Percentiles rank a stretch among this genome's conserved stretches.
Conservation (phyloP, 2,329 filamentous ascomycete genomes). For the Blumeria hordei region DNA sequence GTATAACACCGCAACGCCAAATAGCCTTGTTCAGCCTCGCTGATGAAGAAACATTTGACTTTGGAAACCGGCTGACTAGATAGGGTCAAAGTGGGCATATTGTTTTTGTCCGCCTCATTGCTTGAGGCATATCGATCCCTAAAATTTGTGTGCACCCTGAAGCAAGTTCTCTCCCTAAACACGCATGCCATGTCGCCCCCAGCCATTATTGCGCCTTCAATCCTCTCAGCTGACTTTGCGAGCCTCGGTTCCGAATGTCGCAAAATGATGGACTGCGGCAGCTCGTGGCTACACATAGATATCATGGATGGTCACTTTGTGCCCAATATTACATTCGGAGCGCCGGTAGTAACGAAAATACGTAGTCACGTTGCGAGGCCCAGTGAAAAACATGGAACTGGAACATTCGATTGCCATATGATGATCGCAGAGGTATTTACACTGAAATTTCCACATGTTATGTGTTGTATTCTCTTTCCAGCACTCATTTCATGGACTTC, state of each 20-base stretch:
- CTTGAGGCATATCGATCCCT: too few species aligned
- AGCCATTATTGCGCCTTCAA: constrained; percentile 94
- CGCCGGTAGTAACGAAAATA: constrained; percentile 87
- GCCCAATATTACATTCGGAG: constrained; percentile 91
- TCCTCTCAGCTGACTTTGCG: constrained; percentile 89
- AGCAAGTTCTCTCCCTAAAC: neutral
- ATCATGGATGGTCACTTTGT: constrained; percentile 99
- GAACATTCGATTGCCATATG: constrained; percentile 99
- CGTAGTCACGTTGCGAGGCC: constrained; percentile 63
- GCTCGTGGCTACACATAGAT: constrained; percentile 82
- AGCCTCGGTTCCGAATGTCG: constrained; percentile 68
- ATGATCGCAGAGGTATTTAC: constrained; percentile 78
- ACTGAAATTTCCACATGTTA: neutral
- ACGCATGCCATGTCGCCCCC: constrained; percentile 46
- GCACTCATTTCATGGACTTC: neutral
- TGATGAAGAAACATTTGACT: too few species aligned
- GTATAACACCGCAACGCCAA: too few species aligned
- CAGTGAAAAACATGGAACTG: constrained; percentile 42
- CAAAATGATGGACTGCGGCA: constrained; percentile 62
- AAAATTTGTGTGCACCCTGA: neutral
- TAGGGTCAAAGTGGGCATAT: too few species aligned
- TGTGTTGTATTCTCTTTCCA: neutral
- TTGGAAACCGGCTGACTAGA: too few species aligned
- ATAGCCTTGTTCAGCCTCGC: too few species aligned
- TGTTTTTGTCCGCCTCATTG: too few species aligned